These are phyloP conservation scores for Exophiala viscosa DNA, from an alignment of 2,329 filamentous ascomycete species.

Conservation along the genomic window DNA sequence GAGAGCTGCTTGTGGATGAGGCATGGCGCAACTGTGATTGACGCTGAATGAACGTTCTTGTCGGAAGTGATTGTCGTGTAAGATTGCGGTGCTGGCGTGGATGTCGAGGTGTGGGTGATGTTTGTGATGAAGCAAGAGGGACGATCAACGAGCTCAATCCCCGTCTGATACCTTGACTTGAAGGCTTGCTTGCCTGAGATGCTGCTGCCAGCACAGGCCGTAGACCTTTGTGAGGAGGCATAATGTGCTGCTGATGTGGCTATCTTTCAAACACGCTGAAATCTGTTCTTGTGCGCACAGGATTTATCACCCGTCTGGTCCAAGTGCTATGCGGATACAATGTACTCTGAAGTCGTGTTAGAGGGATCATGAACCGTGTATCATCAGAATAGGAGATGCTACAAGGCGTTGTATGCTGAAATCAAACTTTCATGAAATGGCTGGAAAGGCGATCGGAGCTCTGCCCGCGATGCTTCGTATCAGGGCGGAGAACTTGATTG, in stretches of 20 bases:
- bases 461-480: too few relatives aligned
- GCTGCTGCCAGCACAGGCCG: slow-evolving; percentile 13
- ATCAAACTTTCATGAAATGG: too few relatives aligned
- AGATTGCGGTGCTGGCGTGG: not conserved
- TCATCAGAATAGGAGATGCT: too few relatives aligned
- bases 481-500: too few relatives aligned
- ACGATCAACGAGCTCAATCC: slow-evolving; percentile 12
- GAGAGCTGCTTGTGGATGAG: slow-evolving; percentile 10
- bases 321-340: too few relatives aligned
- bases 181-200: not conserved
- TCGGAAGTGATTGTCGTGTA: not conserved
- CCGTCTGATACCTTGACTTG: not conserved
- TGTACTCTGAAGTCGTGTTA: too few relatives aligned
- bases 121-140: not conserved
- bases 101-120: slow-evolving; percentile 1
- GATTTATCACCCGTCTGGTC: too few relatives aligned
- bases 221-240: slow-evolving; percentile 7
- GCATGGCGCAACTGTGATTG: not conserved
- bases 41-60: not conserved
- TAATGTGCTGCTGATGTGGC: not conserved
- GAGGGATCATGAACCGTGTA: too few relatives aligned
- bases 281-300: too few relatives aligned
- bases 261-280: too few relatives aligned
- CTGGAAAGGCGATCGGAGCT: too few relatives aligned
- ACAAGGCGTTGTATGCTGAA: too few relatives aligned